phyloP scores from a whole-genome alignment of 2,329 filamentous ascomycete species.

The Bimuria novae-zelandiae region DNA sequence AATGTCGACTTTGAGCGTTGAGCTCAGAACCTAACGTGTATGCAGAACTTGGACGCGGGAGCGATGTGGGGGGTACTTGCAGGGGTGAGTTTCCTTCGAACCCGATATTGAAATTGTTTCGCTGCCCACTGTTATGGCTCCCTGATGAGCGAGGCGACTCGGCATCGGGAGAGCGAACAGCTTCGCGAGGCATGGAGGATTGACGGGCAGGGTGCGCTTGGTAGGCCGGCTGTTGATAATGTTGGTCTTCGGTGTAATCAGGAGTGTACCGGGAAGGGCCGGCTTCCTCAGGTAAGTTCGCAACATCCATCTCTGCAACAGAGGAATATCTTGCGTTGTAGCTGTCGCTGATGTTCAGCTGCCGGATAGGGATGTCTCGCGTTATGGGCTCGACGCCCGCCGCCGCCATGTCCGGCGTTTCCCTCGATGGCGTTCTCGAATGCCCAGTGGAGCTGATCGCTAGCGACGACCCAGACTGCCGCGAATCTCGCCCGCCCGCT shows the following conservation, averaged over 20 bases:
- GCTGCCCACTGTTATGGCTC: constrained; percentile 31
- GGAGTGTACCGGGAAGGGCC: constrained; percentile 26
- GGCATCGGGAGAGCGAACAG: constrained; percentile 24
- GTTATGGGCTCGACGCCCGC: constrained; percentile 32
- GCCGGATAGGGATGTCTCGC: constrained; percentile 40
- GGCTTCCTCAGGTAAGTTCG: constrained; percentile 29
- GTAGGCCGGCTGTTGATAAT: constrained; percentile 13
- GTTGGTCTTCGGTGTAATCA: constrained; percentile 24
- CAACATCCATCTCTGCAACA: constrained; percentile 36
- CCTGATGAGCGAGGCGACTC: constrained; percentile 40
- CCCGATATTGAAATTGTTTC: constrained; percentile 35
- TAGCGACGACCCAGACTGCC: constrained; percentile 41
- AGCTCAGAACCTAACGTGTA: constrained; percentile 77
- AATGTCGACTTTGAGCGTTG: constrained; percentile 64
- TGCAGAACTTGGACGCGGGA: constrained; percentile 73
- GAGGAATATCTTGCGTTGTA: constrained; percentile 41
- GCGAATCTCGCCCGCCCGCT: constrained; percentile 37
- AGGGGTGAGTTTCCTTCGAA: constrained; percentile 31
- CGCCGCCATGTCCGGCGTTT: constrained; percentile 34
- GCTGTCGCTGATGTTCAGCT: constrained; percentile 40
- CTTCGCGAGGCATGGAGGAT: constrained; percentile 30
- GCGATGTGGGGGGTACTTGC: constrained; percentile 57
- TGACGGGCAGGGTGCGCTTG: constrained; percentile 32
- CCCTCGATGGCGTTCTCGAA: constrained; percentile 42
- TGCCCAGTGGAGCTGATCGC: constrained; percentile 38